These are phyloP conservation scores for Allomyces macrogynus DNA, from an alignment of 192 early-diverging fungal genomes.

Conservation along the genomic window DNA sequence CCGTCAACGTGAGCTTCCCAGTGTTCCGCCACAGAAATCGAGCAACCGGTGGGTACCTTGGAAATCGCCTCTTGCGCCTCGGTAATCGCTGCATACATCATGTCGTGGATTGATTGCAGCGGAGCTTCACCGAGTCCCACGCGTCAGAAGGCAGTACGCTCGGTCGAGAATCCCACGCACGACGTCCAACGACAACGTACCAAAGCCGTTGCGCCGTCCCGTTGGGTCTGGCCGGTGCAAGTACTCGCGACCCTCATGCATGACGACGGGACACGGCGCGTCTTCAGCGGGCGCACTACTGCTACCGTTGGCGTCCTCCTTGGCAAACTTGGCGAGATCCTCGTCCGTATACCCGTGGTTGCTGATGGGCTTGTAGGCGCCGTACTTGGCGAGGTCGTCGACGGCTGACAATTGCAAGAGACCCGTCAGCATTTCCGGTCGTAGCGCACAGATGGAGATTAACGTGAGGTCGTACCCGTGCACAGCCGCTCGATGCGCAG, in stretches of 20 bases:
- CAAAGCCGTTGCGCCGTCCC: conserved; percentile 27
- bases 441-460: neutral
- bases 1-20: conserved; percentile 1
- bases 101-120: conserved; percentile 12
- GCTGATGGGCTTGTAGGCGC: conserved; percentile 22
- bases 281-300: no score
- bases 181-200: conserved; percentile 6
- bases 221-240: conserved; percentile 30
- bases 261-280: no score
- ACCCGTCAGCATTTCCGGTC: neutral
- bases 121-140: conserved; percentile 9
- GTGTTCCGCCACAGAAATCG: neutral
- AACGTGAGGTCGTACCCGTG: conserved; percentile 11
- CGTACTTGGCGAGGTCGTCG: conserved; percentile 26
- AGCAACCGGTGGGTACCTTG: conserved; percentile 4
- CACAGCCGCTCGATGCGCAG: conserved; percentile 15
- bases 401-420: neutral
- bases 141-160: no score
- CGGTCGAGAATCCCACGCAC: no score
- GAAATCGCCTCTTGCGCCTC: conserved; percentile 14
- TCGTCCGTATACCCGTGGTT: conserved; percentile 36
- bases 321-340: conserved; percentile 24
- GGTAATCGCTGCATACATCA: conserved; percentile 18
- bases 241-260: neutral
- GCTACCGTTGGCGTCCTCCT: neutral